These are phyloP conservation scores for Curvularia sp. DNA, from an alignment of 2,329 filamentous ascomycete species.

Conservation along the genomic window DNA sequence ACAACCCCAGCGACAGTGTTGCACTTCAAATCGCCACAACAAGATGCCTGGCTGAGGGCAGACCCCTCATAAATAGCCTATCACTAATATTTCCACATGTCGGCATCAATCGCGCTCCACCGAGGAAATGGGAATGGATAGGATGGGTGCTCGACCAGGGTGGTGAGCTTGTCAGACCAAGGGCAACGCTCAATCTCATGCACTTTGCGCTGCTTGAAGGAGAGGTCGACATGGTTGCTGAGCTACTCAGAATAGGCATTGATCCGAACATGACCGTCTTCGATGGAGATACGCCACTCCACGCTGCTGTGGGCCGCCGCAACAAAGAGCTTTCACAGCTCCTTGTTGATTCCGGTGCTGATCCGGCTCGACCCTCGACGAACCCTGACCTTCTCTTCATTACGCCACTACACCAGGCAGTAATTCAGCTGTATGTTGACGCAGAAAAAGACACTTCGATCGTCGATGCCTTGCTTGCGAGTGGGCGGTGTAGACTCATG, in stretches of 20 bases:
- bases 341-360: constrained; percentile 17
- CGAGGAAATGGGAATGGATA: constrained; percentile 25
- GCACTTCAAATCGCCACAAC: constrained; percentile 31
- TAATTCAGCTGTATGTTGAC: background rate
- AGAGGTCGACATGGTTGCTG: constrained; percentile 19
- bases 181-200: constrained; percentile 26
- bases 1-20: constrained; percentile 28
- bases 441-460: background rate
- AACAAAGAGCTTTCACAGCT: constrained; percentile 19
- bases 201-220: constrained; percentile 20
- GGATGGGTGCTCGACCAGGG: constrained; percentile 29
- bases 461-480: background rate
- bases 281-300: constrained; percentile 24
- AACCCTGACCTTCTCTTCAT: background rate
- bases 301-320: constrained; percentile 17
- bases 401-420: background rate
- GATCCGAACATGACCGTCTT: constrained; percentile 24
- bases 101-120: constrained; percentile 15
- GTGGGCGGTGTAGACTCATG: background rate
- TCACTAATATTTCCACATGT: background rate
- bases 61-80: background rate
- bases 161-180: constrained; percentile 25
- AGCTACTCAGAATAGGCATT: constrained; percentile 21
- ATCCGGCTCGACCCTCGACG: background rate
- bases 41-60: constrained; percentile 12